Percentiles rank a stretch among this genome's conserved stretches.
Evolutionary conservation across 192 early-diverging fungal genomes (phyloP).

Genomic region (Coemansia sp.): DNA sequence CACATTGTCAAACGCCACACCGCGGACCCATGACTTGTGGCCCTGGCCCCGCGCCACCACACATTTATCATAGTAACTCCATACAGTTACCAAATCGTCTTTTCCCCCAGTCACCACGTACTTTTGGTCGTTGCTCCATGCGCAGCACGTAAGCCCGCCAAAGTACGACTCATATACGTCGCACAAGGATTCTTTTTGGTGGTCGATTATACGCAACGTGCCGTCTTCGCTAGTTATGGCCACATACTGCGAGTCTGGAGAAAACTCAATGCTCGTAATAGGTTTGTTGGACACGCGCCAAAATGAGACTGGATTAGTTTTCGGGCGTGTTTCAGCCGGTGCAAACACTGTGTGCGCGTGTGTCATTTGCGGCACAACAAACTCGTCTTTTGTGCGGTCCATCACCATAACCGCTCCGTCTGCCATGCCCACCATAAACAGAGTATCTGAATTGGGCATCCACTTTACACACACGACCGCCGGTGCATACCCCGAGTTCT

Average conservation of each 20-base stretch:
- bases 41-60: constrained; percentile 89
- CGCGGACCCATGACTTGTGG: constrained; percentile 87
- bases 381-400: constrained; percentile 88
- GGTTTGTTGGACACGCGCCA: constrained; percentile 74
- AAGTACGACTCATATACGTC: constrained; percentile 83
- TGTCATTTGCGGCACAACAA: constrained; percentile 18
- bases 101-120: constrained; percentile 86
- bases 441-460: constrained; percentile 81
- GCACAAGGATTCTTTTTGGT: constrained; percentile 62
- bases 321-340: constrained; percentile 9
- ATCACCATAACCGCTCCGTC: constrained; percentile 84
- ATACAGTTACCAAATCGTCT: constrained; percentile 89
- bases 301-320: constrained; percentile 77
- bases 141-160: constrained; percentile 81
- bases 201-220: constrained; percentile 73
- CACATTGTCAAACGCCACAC: constrained; percentile 80
- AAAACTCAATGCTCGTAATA: constrained; percentile 78
- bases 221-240: constrained; percentile 83
- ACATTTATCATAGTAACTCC: constrained; percentile 73
- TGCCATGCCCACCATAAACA: constrained; percentile 81
- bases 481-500: constrained; percentile 68
- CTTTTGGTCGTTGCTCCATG: constrained; percentile 89
- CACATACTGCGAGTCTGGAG: constrained; percentile 80
- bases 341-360: too few relatives aligned
- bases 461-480: constrained; percentile 82